These are phyloP conservation scores for Ambrosiella cleistominuta DNA, from an alignment of 2,329 filamentous ascomycete genomes.

Conservation along the genomic window DNA sequence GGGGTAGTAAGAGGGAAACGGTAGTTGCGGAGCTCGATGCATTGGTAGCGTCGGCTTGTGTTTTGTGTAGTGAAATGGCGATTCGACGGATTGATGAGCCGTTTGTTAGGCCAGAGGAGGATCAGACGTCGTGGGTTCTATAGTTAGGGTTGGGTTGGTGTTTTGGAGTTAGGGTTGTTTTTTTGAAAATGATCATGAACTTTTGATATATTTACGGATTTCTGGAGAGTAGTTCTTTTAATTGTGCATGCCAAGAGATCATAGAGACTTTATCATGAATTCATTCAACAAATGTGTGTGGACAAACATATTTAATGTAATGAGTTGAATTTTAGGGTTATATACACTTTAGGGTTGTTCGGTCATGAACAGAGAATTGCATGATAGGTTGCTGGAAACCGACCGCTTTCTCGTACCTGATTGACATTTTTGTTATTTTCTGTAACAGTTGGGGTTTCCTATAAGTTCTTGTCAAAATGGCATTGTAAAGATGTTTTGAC, in stretches of 20 bases:
- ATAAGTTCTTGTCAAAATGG: too few species aligned
- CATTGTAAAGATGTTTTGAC: too few species aligned
- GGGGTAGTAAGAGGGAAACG: constrained; percentile 56
- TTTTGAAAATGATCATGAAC: background rate
- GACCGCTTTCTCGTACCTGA: too few species aligned
- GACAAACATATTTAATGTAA: too few species aligned
- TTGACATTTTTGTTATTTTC: too few species aligned
- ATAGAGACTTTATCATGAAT: too few species aligned
- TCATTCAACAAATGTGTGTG: too few species aligned
- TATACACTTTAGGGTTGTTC: too few species aligned
- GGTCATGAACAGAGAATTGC: too few species aligned
- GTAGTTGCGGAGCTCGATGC: constrained; percentile 79
- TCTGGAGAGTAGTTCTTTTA: background rate
- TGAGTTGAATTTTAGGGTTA: too few species aligned
- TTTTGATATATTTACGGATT: background rate
- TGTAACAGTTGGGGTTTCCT: too few species aligned
- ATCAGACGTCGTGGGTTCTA: constrained; percentile 59
- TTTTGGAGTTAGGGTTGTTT: background rate
- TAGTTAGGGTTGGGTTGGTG: background rate
- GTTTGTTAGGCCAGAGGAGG: constrained; percentile 59
- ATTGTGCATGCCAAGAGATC: background rate
- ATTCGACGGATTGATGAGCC: constrained; percentile 91
- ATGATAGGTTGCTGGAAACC: too few species aligned
- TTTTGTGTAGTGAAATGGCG: constrained; percentile 84
- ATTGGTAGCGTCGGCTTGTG: constrained; percentile 79